Evolutionary conservation across 176 grass and related monocot genomes (phyloP).

Genomic region (Paspalum vaginatum): DNA sequence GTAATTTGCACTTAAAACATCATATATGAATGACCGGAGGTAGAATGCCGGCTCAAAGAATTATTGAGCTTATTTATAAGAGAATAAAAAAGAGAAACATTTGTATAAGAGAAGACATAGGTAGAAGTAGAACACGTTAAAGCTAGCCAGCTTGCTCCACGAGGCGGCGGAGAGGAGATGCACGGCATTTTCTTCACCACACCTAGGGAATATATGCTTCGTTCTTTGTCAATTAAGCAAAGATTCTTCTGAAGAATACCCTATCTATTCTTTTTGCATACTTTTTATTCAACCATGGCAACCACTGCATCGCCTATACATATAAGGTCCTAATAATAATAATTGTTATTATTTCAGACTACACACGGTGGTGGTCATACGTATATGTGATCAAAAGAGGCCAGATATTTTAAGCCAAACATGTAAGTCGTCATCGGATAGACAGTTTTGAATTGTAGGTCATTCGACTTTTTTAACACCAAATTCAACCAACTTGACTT

Average conservation of each 20-base stretch:
- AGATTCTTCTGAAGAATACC: constrained; percentile 53
- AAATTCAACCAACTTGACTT: too few relatives aligned
- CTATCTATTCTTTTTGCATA: neutral
- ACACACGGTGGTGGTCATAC: neutral
- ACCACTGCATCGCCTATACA: neutral
- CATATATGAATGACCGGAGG: too few relatives aligned
- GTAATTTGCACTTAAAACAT: too few relatives aligned
- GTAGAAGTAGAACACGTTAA: constrained; percentile 43
- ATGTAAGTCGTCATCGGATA: neutral
- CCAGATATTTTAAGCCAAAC: neutral
- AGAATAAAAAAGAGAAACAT: constrained; percentile 44
- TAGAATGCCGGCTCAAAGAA: too few relatives aligned
- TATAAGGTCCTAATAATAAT: neutral
- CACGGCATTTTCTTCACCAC: constrained; percentile 51
- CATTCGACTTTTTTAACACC: too few relatives aligned
- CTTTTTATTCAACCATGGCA: neutral
- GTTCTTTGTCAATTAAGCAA: constrained; percentile 73
- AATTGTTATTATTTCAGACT: neutral
- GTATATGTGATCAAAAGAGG: neutral
- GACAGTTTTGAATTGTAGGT: too few relatives aligned
- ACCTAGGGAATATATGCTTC: constrained; percentile 79
- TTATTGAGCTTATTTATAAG: neutral
- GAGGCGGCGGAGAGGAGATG: neutral
- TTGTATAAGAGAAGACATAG: too few relatives aligned
- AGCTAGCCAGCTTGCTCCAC: constrained; percentile 18